Conservation (phyloP, 805 yeast genomes). For the Crinitomyces ghanaensis region DNA sequence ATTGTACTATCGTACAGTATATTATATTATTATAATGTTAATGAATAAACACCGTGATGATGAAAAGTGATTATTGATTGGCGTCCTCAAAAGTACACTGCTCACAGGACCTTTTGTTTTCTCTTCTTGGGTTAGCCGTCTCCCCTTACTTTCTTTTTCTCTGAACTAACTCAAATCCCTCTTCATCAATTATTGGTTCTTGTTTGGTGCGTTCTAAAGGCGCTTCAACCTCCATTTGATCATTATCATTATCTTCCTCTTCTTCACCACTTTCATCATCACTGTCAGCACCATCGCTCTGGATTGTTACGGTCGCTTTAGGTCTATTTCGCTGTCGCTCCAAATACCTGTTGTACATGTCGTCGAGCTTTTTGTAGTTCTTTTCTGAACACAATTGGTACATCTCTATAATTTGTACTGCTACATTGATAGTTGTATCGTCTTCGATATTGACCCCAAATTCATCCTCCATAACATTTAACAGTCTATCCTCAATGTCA, state of each 20-base stretch:
- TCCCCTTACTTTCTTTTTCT: conserved; percentile 38
- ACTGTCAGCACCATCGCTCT: conserved; percentile 38
- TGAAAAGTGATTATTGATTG: too few species aligned
- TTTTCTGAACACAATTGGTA: conserved; percentile 52
- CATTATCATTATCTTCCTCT: conserved; percentile 32
- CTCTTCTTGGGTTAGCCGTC: too few species aligned
- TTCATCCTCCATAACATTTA: conserved; percentile 90
- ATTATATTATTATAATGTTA: too few species aligned
- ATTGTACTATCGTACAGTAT: too few species aligned
- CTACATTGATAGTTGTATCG: conserved; percentile 70
- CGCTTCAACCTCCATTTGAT: conserved; percentile 12
- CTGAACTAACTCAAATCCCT: conserved; percentile 85
- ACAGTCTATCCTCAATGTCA: conserved; percentile 71
- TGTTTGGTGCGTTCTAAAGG: too few species aligned
- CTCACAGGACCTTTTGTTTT: too few species aligned
- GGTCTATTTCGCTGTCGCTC: conserved; percentile 35
- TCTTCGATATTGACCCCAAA: conserved; percentile 84
- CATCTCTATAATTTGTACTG: conserved; percentile 49
- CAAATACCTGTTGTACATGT: conserved; percentile 47
- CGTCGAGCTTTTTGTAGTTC: conserved; percentile 46
- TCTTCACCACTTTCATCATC: conserved; percentile 35
- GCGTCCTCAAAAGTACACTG: too few species aligned
- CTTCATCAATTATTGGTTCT: conserved; percentile 79
- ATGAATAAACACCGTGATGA: too few species aligned
- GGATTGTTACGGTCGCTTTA: conserved; percentile 34